Evolutionary conservation across 2,329 filamentous ascomycete species (phyloP), one percentile per base, ranked within the genome.

Genomic region (Colletotrichum cordylinicola): DNA sequence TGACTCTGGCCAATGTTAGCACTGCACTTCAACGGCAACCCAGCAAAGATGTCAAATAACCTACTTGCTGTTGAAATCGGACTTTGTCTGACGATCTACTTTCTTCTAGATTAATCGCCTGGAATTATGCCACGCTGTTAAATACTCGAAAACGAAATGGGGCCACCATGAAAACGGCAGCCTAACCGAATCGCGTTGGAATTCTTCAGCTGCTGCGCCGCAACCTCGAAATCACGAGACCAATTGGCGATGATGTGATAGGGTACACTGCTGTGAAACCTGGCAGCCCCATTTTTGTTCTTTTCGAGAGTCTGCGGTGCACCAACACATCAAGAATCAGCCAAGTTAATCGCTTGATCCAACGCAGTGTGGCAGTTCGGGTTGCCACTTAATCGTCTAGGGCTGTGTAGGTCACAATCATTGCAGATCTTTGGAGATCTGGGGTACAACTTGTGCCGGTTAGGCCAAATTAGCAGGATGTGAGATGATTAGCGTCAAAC

Each of bases 1-100:
- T 37, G 58, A n/a, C 8, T 5, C 18, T 37, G 58, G 31, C n/a
- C 27, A 21, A 21, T 37, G 6, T 21, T 18, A 37, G 31, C 58
- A 35, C n/a, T 13, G 12, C 18, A 4, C 12, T n/a, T 6, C n/a
- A 15, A n/a, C n/a, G n/a, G n/a, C n/a, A n/a, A 8, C n/a, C 2
- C 8, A 2, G 35, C 10, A 9, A 12, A 21, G 1, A 61, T 21
- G 24, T 52, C 6, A 2, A 21, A 21, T 13, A 0, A 0, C 43
- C 43, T 21, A 60, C 58, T 61, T 31, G 10, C 18, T 24, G 4
- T 35, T 33, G 6, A 21, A 35, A 35, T 35, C 31, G 18, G 33
- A 33, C 29, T n/a, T 33, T 61, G 29, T 15, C 8, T 33, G 27
- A 27, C 18, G 29, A 61, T 61, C 10, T 61, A 8, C 4, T 61